Percentiles rank a stretch among this genome's conserved stretches.
Conservation (phyloP, 2,329 filamentous ascomycete species). For the Fusarium piperis region DNA sequence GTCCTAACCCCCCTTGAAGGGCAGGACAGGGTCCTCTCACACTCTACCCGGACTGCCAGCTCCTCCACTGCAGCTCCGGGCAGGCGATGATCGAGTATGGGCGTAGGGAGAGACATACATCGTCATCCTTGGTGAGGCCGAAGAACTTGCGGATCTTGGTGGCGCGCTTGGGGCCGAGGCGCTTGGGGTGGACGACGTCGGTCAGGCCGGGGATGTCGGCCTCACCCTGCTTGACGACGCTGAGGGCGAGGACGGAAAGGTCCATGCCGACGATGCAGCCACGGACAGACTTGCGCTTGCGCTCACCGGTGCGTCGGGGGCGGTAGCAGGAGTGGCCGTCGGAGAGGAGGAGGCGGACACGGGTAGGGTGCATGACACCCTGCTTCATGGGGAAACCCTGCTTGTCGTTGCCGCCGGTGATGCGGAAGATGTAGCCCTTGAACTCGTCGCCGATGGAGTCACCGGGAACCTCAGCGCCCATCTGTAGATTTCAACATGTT, state of each 20-base stretch:
- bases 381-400: constrained; percentile 99
- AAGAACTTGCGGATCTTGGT: constrained; percentile 99
- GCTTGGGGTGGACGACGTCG: constrained; percentile 98
- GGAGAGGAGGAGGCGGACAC: constrained; percentile 95
- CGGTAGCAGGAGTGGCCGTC: constrained; percentile 99
- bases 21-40: constrained; percentile 58
- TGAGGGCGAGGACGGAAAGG: constrained; percentile 91
- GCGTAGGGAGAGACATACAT: constrained; percentile 81
- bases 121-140: constrained; percentile 99
- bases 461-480: constrained; percentile 91
- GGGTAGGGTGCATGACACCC: constrained; percentile 98
- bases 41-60: constrained; percentile 65
- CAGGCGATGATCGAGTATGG: constrained; percentile 74
- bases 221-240: constrained; percentile 98
- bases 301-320: constrained; percentile 95
- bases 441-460: constrained; percentile 98
- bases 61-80: constrained; percentile 61
- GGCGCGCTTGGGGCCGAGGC: constrained; percentile 98
- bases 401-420: constrained; percentile 99
- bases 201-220: constrained; percentile 93
- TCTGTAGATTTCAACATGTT: constrained; percentile 58
- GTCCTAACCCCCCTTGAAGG: constrained; percentile 12
- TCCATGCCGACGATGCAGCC: constrained; percentile 99
- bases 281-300: constrained; percentile 99
- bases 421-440: constrained; percentile 99